Base-by-base conservation (phyloP, 108 stramenopile genomes). In the Parmales sp. region DNA sequence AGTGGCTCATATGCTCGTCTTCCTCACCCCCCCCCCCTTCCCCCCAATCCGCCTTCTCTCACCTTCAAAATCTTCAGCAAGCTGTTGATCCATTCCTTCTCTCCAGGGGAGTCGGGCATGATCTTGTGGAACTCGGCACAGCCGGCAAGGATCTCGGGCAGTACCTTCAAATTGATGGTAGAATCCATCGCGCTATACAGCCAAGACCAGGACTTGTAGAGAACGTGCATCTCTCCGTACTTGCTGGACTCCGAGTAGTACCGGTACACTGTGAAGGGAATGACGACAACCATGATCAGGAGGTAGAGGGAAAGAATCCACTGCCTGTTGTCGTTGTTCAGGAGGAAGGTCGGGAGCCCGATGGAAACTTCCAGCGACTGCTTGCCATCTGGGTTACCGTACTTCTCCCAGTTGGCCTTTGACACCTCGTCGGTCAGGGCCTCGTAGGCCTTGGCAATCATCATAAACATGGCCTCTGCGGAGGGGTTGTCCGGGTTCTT, bases 311-410 rank as follows among this genome's bases (percentile, higher is more conserved):
- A 74, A 29, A 98, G 82, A 63, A 98, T 93, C 11, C 89, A 65
- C 75, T 94, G 94, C 60, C 92, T 89, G 75, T 96, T 89, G 69
- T 83, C 69, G 49, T 85, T 87, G 50, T 93, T 85, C 49, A 98
- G 69, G 66, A 98, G 83, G 74, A 90, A 95, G 45, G 89, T 81
- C 13, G 97, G 97, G 22, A 98, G 83, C 20, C 95, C 97, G 71
- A 98, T 96, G 65, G 85, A 87, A 28, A 98, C 94, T 64, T 91
- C 95, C 54, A 98, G 81, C 29, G 87, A 83, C 80, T 98, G 97
- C 82, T 96, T 96, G 44, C 97, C 97, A 72, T 98, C 97, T 23
- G 97, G 97, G 69, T 97, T 95, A 46, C 98, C 98, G 74, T 91
- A 95, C 74, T 95, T 88, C 80, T 97, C 95, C 70, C 85, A 99